Conservation (phyloP, 305 asterid genomes). For the Fraxinus floribunda region DNA sequence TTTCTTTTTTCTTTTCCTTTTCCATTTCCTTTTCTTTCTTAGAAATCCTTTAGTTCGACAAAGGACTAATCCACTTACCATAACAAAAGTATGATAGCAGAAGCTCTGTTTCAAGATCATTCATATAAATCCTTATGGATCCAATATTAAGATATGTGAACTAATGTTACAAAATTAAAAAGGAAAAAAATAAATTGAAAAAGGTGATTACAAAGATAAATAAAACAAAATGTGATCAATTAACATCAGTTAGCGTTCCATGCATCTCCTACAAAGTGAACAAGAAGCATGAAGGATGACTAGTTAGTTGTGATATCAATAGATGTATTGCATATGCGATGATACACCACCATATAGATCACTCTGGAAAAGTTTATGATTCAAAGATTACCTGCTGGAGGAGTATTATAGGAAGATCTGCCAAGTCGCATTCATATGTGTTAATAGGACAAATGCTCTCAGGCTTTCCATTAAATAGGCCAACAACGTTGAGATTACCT, state of each 20-base stretch:
- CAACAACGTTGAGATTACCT: constrained; percentile 83
- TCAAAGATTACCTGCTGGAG: constrained; percentile 71
- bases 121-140: not conserved
- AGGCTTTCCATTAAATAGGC: constrained; percentile 77
- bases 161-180: not conserved
- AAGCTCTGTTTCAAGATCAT: not conserved
- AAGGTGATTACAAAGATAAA: not conserved
- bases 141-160: not conserved
- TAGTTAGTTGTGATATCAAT: not conserved
- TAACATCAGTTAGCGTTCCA: not conserved
- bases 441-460: constrained; percentile 50
- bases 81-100: not conserved
- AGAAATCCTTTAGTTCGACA: not conserved
- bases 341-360: not conserved
- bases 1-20: not conserved
- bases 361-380: not conserved
- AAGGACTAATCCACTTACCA: not conserved
- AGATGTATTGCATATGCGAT: not conserved
- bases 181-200: not conserved
- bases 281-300: not conserved
- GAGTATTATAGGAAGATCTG: constrained; percentile 80
- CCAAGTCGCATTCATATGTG: constrained; percentile 77
- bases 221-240: not conserved
- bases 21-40: not conserved
- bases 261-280: constrained; percentile 1